Base-by-base conservation (phyloP, 352 stramenopile genomes). In the Blastocystis sp. region DNA sequence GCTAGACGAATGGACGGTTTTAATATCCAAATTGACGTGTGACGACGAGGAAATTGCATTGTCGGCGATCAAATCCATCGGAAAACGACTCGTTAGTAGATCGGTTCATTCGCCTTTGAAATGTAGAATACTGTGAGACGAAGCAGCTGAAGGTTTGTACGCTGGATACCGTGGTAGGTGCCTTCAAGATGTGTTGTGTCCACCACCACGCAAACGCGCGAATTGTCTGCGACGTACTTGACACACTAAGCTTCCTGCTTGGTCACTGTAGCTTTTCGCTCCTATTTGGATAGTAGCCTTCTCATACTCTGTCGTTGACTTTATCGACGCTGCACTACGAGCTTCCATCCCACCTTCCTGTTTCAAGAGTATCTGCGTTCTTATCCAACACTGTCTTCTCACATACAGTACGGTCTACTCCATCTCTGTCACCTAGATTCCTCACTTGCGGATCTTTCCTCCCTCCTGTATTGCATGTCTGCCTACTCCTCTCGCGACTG, bases 311-410 rank as follows among this genome's bases (percentile, higher is more conserved):
- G 51, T 59, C 32, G 18, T 59, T 18, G 18, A 27, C 11, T 59
- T 59, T 59, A 18, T 59, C 51, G 7, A 18, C 3, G n/a, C 51
- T 6, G 51, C 32, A 16, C 51, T 59, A 32, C 51, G 32, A 32
- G 51, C 51, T 11, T 59, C 51, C 7, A 59, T 59, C 51, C 51
- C 63, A 11, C 16, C 63, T 4, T 49, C 63, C 24, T 53, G 63
- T 75, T 34, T 75, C 46, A 21, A 75, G 21, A 75, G 36, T 34
- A 24, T 53, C 27, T 75, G 63, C 46, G 9, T 32, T 18, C 21
- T 75, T 46, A 4, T 75, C 6, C 63, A 75, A 27, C 42, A 40
- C 46, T 75, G 63, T 75, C 42, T 75, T 29, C 48, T 75, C n/a
- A 3, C 18, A 59, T 59, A 18, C 51, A 59, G 51, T 59, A 27